phyloP scores from a whole-genome alignment of 768 basidiomycete genomes.

The Suillus spraguei region DNA sequence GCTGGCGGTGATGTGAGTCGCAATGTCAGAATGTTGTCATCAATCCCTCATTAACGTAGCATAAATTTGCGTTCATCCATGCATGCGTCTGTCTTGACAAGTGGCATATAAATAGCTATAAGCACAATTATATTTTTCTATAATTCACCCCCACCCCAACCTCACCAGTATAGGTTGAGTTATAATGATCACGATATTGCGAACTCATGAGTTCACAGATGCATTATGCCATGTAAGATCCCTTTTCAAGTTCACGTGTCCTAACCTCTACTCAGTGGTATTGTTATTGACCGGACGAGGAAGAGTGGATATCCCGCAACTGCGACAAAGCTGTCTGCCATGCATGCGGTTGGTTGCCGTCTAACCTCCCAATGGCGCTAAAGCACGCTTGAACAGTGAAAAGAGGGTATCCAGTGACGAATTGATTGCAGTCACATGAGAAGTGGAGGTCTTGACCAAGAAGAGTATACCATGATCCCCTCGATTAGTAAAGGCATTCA shows the following conservation, averaged over 20 bases:
- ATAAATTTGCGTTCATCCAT: no score
- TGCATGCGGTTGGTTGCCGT: slow-evolving; percentile 9
- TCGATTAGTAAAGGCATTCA: not conserved
- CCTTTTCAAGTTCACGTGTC: not conserved
- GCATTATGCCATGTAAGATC: slow-evolving; percentile 56
- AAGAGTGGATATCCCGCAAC: slow-evolving; percentile 50
- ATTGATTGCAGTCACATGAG: slow-evolving; percentile 5
- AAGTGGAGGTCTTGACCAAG: not conserved
- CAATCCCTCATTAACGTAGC: no score
- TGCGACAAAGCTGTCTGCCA: slow-evolving; percentile 42
- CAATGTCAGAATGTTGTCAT: no score
- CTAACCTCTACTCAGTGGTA: slow-evolving; percentile 39
- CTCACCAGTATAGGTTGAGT: no score
- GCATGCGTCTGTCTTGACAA: no score
- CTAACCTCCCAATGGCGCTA: not conserved
- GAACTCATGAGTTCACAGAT: no score
- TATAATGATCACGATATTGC: no score
- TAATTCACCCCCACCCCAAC: no score
- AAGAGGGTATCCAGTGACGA: slow-evolving; percentile 1
- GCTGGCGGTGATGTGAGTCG: no score
- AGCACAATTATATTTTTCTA: no score
- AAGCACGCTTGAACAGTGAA: not conserved
- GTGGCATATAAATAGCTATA: no score
- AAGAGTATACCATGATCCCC: not conserved
- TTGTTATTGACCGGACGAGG: slow-evolving; percentile 52